Evolutionary conservation across 2,329 filamentous ascomycete genomes (phyloP).

Genomic region (Aspergillus piperis): DNA sequence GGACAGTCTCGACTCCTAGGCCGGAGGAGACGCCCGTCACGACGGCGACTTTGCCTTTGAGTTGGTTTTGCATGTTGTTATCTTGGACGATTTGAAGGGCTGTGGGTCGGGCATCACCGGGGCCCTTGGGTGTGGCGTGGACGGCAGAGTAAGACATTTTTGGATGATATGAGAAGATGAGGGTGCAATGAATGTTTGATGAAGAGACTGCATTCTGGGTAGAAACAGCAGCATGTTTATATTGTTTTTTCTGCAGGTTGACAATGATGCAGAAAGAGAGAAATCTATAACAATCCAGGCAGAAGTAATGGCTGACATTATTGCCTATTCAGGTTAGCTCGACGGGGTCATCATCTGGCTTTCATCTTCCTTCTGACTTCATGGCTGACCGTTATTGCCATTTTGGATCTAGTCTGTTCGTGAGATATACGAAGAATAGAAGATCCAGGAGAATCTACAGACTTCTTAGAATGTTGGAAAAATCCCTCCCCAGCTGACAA

Average conservation of each 20-base stretch:
- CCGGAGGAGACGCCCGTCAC: slow-evolving; percentile 34
- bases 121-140: slow-evolving; percentile 20
- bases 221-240: neutral
- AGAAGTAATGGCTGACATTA: neutral
- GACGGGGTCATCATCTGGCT: neutral
- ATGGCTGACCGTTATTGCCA: neutral
- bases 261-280: neutral
- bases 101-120: slow-evolving; percentile 29
- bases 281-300: neutral
- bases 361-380: neutral
- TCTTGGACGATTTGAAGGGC: slow-evolving; percentile 40
- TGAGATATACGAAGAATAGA: neutral
- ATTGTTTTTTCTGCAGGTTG: neutral
- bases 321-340: neutral
- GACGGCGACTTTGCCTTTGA: slow-evolving; percentile 15
- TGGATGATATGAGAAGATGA: neutral
- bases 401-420: neutral
- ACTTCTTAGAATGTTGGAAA: neutral
- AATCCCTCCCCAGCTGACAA: too few species aligned
- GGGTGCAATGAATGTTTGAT: neutral
- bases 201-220: neutral
- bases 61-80: slow-evolving; percentile 22
- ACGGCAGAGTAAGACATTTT: slow-evolving; percentile 27
- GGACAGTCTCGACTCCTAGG: slow-evolving; percentile 48
- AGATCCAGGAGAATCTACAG: neutral